Percentiles rank a stretch among this genome's conserved stretches.
Conservation (phyloP, 495 filamentous ascomycete species). For the Neurospora terricola region DNA sequence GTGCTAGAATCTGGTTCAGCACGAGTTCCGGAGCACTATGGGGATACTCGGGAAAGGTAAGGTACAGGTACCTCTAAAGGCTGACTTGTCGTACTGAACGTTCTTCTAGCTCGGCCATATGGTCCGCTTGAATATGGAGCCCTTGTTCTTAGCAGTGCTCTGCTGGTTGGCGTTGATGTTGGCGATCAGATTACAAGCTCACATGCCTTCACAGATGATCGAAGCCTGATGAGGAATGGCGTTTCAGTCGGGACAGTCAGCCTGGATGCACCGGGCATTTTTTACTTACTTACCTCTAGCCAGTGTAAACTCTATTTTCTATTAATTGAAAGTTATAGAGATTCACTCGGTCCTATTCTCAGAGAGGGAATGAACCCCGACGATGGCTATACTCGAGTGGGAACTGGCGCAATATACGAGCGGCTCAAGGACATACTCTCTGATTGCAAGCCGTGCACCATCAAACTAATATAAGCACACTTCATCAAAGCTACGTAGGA, state of each 20-base stretch:
- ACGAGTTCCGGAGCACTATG: no score
- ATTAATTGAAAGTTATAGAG: rapidly evolving
- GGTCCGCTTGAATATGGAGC: neutral
- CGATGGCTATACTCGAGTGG: neutral
- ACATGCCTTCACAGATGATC: neutral
- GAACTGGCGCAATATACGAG: neutral
- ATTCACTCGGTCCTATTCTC: neutral
- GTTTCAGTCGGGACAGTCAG: neutral
- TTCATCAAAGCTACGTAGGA: neutral
- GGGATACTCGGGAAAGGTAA: no score
- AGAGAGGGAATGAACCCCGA: neutral
- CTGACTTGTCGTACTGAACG: no score
- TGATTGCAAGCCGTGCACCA: neutral
- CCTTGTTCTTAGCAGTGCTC: neutral
- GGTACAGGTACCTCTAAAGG: no score
- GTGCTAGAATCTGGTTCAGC: no score
- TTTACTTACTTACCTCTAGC: neutral
- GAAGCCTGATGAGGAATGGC: neutral
- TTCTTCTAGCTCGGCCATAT: neutral
- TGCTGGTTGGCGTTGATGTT: neutral
- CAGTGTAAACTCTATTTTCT: neutral
- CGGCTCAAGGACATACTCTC: neutral
- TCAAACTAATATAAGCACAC: neutral
- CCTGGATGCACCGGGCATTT: neutral
- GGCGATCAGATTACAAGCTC: neutral